A percentile compares a stretch with the other conserved stretches of the same genome.
These are phyloP conservation scores for Leccinum ponderosum DNA, from an alignment of 1,284 basidiomycete genomes.

Conservation along the genomic window DNA sequence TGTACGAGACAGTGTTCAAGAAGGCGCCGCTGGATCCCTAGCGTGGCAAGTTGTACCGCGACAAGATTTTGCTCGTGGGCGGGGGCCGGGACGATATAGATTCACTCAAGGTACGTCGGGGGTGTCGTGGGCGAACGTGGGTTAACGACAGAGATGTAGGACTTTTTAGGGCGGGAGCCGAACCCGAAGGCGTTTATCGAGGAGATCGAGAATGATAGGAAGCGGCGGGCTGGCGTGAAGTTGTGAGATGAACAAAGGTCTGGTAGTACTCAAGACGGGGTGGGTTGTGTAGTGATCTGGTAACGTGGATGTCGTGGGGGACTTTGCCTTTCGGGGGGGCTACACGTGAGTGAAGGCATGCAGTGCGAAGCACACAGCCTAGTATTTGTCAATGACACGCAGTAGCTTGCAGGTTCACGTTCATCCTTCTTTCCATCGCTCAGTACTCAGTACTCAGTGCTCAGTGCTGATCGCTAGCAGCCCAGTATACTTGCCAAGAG, in stretches of 20 bases:
- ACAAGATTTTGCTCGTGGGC: conserved; percentile 51
- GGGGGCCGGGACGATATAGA: conserved; percentile 60
- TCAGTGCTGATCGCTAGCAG: too few species aligned
- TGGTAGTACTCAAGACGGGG: too few species aligned
- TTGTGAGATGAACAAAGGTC: not conserved
- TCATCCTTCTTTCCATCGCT: too few species aligned
- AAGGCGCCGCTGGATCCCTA: conserved; percentile 62
- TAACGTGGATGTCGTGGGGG: too few species aligned
- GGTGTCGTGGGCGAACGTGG: accelerated
- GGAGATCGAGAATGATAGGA: not conserved
- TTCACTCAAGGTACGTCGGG: conserved; percentile 46
- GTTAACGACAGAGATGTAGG: conserved; percentile 30
- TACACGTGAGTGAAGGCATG: too few species aligned
- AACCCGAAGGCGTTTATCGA: not conserved
- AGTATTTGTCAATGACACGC: too few species aligned
- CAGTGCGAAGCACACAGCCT: too few species aligned
- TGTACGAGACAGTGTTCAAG: conserved; percentile 56
- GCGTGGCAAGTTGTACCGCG: conserved; percentile 52
- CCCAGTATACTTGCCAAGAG: too few species aligned
- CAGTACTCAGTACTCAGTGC: too few species aligned
- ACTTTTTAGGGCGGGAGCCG: conserved; percentile 44
- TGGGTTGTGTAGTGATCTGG: too few species aligned
- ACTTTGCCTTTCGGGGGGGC: too few species aligned
- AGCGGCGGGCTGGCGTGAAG: not conserved
- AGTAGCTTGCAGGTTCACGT: too few species aligned